Conservation (phyloP, 139 green algal species). For the Coelastrella sp. region DNA sequence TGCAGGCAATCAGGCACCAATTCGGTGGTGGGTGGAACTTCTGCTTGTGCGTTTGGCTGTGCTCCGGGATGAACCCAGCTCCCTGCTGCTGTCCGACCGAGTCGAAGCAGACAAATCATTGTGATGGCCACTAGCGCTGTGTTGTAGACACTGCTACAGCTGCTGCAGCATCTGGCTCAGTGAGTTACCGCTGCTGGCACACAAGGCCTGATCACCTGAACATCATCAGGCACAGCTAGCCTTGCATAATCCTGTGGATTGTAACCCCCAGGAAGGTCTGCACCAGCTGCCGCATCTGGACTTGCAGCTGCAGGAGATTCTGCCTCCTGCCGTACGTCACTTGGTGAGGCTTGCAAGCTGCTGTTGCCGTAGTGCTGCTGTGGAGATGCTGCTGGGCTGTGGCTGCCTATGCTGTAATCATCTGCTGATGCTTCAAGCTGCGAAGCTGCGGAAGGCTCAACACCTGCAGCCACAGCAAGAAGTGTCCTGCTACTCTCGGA, state of each 20-base stretch:
- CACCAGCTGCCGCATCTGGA: not conserved
- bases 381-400: not conserved
- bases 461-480: not conserved
- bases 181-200: not conserved
- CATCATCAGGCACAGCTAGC: conserved; percentile 67
- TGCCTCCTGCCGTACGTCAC: not conserved
- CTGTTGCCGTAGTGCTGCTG: conserved; percentile 25
- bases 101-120: no score
- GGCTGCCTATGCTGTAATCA: conserved; percentile 10
- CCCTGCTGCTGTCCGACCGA: no score
- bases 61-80: no score
- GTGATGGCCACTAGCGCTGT: not conserved
- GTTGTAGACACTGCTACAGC: not conserved
- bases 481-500: not conserved
- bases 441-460: conserved; percentile 30
- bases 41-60: no score
- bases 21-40: no score
- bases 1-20: no score
- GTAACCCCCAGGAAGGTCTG: conserved; percentile 52
- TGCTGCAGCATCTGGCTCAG: not conserved
- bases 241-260: conserved; percentile 65
- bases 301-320: not conserved
- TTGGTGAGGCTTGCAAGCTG: not conserved
- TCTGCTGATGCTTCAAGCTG: conserved; percentile 35
- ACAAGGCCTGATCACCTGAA: conserved; percentile 48